Evolutionary conservation across 495 filamentous ascomycete species (phyloP), one percentile per base, ranked within the genome.

Genomic region (Annulohypoxylon maeteangense): DNA sequence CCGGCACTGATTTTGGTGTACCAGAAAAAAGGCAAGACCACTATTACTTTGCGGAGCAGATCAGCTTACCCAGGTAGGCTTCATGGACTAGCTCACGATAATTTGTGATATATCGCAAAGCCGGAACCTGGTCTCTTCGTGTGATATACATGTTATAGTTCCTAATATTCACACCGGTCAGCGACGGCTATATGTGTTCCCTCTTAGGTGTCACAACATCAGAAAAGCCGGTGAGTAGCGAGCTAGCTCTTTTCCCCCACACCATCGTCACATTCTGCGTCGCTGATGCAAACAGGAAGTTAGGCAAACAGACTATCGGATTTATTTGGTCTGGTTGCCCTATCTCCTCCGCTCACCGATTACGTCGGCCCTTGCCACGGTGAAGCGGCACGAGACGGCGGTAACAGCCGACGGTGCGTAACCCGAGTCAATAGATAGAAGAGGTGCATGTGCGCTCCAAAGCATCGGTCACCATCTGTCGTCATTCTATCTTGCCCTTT

Each of bases 101-200:
- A 27, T 25, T 36, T 63, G 51, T 67, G 64, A 64, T 48, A 42
- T 60, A 60, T 64, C 59, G 61, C 38, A 68, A 62, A 44, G 16
- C 23, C 11, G 14, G 22, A 34, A 38, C 42, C 51, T 36, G 22
- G 40, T 14, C 45, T 57, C 48, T 47, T 55, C 44, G 29, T 27
- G 65, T 51, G 42, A 50, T 38, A 20, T 42, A 42, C 22, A 32
- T 48, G 42, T 23, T 32, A 40, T 40, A 22, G 7, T 38, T 40
- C 32, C 40, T 16, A 53, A 72, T 31, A 22, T 14, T 29, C 61
- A 55, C 60, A 68, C 70, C 70, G 65, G 70, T 73, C 65, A 44
- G 60, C 32, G 42, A 14, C 44, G 45, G 61, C 55, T 51, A 34
- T 45, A 65, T 50, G 56, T 47, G 55, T 31, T 61, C 61, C 7